Conservation (phyloP, 108 stramenopile genomes). For the Nitzschia sp. region DNA sequence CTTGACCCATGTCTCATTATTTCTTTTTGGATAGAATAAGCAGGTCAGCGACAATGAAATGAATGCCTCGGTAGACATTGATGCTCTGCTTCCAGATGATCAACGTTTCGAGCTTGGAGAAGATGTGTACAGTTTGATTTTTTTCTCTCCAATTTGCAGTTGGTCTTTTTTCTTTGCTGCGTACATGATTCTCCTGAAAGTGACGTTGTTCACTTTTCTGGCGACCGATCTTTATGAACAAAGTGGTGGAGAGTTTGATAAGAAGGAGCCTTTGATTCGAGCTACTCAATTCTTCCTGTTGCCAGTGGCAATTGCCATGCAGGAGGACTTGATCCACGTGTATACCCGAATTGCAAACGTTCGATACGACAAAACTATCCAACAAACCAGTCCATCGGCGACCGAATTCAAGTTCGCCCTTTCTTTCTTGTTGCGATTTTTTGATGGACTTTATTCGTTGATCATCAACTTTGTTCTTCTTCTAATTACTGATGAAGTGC, state of each 20-base stretch:
- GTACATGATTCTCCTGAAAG: slow-evolving; percentile 40
- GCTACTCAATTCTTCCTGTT: slow-evolving; percentile 53
- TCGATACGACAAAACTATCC: slow-evolving; percentile 30
- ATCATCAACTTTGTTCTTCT: slow-evolving; percentile 48
- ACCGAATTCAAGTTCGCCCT: slow-evolving; percentile 29
- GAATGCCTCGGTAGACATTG: not conserved
- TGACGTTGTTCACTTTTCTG: slow-evolving; percentile 36
- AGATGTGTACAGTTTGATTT: slow-evolving; percentile 62
- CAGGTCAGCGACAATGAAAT: not conserved
- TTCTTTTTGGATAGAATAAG: not conserved
- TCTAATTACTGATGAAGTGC: slow-evolving; percentile 44
- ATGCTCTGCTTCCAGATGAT: slow-evolving; percentile 14
- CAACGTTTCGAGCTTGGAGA: slow-evolving; percentile 43
- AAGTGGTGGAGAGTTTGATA: slow-evolving; percentile 14
- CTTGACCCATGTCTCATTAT: too few relatives aligned
- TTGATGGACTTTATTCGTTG: slow-evolving; percentile 50
- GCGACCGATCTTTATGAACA: slow-evolving; percentile 34
- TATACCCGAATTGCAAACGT: slow-evolving; percentile 49
- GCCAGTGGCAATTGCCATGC: slow-evolving; percentile 54
- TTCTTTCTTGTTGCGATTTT: slow-evolving; percentile 29
- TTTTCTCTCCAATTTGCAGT: slow-evolving; percentile 28
- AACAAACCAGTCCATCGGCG: slow-evolving; percentile 31
- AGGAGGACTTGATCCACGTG: slow-evolving; percentile 56
- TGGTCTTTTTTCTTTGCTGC: slow-evolving; percentile 42
- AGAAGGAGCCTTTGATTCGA: slow-evolving; percentile 18